A percentile compares a stretch with the other conserved stretches of the same genome.
Evolutionary conservation across 176 grass and related monocot species (phyloP).

Genomic region (Eragrostis nindensis): DNA sequence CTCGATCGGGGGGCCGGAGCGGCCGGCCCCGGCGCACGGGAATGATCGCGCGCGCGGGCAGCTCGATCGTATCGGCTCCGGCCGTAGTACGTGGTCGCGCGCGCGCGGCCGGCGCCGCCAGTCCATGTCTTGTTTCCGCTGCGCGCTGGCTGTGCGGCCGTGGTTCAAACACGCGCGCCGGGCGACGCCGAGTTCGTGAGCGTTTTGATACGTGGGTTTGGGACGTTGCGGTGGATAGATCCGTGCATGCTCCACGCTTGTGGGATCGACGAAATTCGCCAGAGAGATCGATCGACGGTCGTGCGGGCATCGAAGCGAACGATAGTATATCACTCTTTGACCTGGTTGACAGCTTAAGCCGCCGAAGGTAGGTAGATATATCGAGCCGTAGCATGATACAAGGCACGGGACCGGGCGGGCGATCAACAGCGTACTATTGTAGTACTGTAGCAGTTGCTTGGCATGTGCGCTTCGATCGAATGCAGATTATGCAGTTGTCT

Average conservation of each 20-base stretch:
- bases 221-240: not conserved
- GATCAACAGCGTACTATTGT: not conserved
- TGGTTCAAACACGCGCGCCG: not conserved
- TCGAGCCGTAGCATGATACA: not conserved
- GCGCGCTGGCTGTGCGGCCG: not conserved
- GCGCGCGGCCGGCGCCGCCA: not conserved
- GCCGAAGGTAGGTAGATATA: not conserved
- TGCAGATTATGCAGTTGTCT: not conserved
- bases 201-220: too few relatives aligned
- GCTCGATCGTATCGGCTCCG: not conserved
- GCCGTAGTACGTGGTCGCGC: not conserved
- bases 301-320: not conserved
- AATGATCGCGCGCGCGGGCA: not conserved
- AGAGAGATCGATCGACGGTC: not conserved
- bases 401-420: not conserved
- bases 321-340: not conserved
- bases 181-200: not conserved
- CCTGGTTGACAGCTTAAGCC: not conserved
- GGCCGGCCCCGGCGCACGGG: not conserved
- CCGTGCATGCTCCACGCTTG: not conserved
- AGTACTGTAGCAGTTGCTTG: too few relatives aligned
- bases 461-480: not conserved
- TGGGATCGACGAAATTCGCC: not conserved
- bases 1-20: too few relatives aligned
- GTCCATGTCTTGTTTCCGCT: not conserved